These are phyloP conservation scores for Gilbertella persicaria DNA, from an alignment of 371 early-diverging fungal species.

Conservation along the genomic window DNA sequence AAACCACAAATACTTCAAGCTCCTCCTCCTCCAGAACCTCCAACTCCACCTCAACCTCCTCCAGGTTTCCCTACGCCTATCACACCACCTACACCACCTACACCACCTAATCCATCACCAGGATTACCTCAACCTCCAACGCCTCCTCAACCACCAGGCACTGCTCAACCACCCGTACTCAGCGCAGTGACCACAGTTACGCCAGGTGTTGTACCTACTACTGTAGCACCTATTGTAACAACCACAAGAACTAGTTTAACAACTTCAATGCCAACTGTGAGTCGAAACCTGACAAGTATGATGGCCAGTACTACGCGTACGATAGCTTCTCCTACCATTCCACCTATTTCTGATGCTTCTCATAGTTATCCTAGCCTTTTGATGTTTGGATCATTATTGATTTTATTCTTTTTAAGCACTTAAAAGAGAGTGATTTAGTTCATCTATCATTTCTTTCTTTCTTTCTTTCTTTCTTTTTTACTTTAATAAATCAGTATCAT, in stretches of 20 bases:
- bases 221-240: background rate
- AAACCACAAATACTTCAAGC: background rate
- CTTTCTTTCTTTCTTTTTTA: too few relatives aligned
- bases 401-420: background rate
- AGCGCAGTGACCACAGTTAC: background rate
- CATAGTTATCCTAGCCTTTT: too few relatives aligned
- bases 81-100: background rate
- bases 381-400: background rate
- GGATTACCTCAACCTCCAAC: background rate
- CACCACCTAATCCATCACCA: background rate
- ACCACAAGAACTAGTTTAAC: background rate
- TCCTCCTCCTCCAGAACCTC: background rate
- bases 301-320: constrained; percentile 1
- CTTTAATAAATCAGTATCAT: too few relatives aligned
- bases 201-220: background rate
- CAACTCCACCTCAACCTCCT: background rate
- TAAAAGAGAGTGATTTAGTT: too few relatives aligned
- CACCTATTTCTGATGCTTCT: background rate
- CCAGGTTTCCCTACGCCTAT: background rate
- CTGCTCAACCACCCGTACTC: background rate
- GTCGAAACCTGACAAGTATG: too few relatives aligned
- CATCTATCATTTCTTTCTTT: too few relatives aligned
- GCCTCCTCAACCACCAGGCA: background rate
- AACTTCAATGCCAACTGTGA: background rate
- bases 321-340: background rate